Base-by-base conservation (phyloP, 1,139 yeast species). In the Suhomyces kunorum region DNA sequence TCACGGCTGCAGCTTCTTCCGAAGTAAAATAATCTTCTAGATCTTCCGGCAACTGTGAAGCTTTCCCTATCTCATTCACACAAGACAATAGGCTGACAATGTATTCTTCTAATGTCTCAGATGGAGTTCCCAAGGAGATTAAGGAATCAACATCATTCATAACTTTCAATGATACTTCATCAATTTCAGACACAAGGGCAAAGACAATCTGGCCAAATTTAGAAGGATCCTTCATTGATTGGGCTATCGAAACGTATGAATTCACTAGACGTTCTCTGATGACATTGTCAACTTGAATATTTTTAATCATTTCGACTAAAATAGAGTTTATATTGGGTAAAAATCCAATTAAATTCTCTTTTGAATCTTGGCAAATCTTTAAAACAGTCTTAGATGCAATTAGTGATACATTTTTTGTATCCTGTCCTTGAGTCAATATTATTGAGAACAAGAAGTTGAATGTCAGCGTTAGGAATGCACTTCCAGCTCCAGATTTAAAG, bases 11-110 rank as follows among this genome's bases (percentile, higher is more conserved):
- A 15, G 53, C 37, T 32, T 64, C 64, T 13, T 60, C 55, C 12
- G 61, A 62, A 7, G 64, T 57, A 38, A 64, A 62, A 34, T 62
- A 61, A 13, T 68, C 74, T 12, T 74, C 78, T 11, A 66, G 53
- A 18, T 81, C 87, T 30, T 78, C 85, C 0, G 86, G 81, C 5
- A 78, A 58, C 34, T 74, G 71, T 49, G 84, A 63, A 0, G 90
- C 88, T 43, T 80, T 82, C 0, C 89, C 92, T 11, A 87, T 63
- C 42, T 83, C 87, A 15, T 72, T 71, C 0, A 87, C 59, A 55
- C 89, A 85, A 8, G 76, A 64, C 22, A 86, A 62, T 33, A 87
- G 59, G 25, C 88, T 80, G 4, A 69, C 49, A 3, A 75, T 54
- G 46, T 81, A 80, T 9, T 74, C 79, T 28, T 58, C 57, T 20